Evolutionary conservation across 768 basidiomycete species (phyloP).

Genomic region (Galerina sulciceps): DNA sequence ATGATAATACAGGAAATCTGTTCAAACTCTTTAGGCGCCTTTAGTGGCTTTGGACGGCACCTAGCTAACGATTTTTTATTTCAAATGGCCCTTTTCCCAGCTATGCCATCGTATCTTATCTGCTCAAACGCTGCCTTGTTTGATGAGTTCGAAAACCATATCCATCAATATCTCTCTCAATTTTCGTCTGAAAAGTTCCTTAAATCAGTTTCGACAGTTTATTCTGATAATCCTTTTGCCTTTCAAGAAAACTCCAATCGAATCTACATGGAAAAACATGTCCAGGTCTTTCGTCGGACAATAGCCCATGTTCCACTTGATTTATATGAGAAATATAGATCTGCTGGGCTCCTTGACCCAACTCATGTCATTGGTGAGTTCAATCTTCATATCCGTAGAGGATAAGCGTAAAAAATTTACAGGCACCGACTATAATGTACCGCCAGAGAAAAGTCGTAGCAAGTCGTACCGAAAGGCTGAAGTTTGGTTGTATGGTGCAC

Average conservation of each 20-base stretch:
- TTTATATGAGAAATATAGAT: background rate
- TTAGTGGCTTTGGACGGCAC: constrained; percentile 16
- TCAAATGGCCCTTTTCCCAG: constrained; percentile 1
- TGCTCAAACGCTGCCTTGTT: constrained; percentile 12
- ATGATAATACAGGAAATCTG: constrained; percentile 12
- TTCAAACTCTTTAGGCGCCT: background rate
- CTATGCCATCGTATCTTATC: constrained; percentile 9
- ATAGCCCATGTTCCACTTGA: background rate
- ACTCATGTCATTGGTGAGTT: background rate
- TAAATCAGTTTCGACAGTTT: background rate
- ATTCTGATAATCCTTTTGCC: constrained; percentile 7
- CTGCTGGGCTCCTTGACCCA: constrained; percentile 7
- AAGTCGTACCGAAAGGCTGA: background rate
- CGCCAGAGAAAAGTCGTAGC: background rate
- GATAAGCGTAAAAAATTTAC: background rate
- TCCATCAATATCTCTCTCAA: constrained; percentile 2
- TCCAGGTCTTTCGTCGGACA: constrained; percentile 5
- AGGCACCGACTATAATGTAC: background rate
- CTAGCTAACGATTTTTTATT: constrained; percentile 15
- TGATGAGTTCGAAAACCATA: background rate
- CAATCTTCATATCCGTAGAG: too few species aligned
- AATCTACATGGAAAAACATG: constrained; percentile 3
- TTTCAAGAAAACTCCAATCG: constrained; percentile 12
- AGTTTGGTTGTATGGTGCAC: background rate
- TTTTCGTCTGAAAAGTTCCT: constrained; percentile 4